Conservation (phyloP, 768 basidiomycete species). For the Phanerochaete sordida region DNA sequence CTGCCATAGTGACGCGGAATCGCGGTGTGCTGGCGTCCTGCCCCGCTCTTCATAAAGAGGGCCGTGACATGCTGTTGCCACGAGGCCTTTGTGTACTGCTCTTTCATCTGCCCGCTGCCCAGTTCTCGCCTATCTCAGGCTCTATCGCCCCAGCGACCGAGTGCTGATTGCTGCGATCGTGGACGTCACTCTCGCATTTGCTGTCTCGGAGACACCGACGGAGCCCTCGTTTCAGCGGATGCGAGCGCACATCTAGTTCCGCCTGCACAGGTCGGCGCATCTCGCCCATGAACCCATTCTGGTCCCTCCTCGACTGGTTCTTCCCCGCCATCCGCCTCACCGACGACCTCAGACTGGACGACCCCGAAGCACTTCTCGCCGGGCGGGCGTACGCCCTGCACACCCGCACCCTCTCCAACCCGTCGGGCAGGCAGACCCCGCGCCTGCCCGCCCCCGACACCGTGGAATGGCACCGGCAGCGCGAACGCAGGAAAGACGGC, state of each 20-base stretch:
- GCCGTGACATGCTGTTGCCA: not conserved
- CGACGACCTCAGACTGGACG: constrained; percentile 23
- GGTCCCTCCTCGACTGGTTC: constrained; percentile 28
- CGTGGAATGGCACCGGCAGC: constrained; percentile 14
- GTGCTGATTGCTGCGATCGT: constrained; percentile 7
- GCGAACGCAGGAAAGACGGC: constrained; percentile 11
- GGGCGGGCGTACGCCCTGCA: constrained; percentile 14
- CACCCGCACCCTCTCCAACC: constrained; percentile 4
- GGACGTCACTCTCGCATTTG: not conserved
- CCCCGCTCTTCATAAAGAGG: not conserved
- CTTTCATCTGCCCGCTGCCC: not conserved
- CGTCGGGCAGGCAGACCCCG: constrained; percentile 8
- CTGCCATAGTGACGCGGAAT: no score
- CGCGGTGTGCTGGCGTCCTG: not conserved
- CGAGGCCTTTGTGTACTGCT: constrained; percentile 1
- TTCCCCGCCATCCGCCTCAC: constrained; percentile 26
- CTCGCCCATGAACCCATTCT: constrained; percentile 25
- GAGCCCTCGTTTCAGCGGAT: constrained; percentile 5
- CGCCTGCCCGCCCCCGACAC: not conserved
- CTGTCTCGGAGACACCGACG: not conserved
- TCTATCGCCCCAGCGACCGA: not conserved
- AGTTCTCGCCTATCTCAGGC: constrained; percentile 4
- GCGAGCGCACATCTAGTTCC: constrained; percentile 2
- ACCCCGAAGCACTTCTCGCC: constrained; percentile 16
- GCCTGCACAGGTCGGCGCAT: constrained; percentile 2